Evolutionary conservation across 2,329 filamentous ascomycete species (phyloP).

Genomic region (Teratosphaeria epicoccoides): DNA sequence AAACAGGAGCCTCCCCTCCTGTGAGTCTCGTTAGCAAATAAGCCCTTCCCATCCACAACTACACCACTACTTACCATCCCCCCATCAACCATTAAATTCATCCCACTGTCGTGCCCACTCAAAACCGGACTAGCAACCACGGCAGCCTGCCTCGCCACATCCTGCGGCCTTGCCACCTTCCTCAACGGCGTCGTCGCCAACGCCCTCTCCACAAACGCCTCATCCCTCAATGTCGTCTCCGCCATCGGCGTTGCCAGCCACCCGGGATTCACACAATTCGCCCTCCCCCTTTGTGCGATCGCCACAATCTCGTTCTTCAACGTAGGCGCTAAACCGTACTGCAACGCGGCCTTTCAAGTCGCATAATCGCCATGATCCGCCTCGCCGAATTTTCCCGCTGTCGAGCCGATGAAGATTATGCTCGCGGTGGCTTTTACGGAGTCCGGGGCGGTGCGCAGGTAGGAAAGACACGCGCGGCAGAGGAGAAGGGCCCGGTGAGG

Average conservation of each 20-base stretch:
- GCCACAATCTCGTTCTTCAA: constrained; percentile 25
- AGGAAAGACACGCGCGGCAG: constrained; percentile 16
- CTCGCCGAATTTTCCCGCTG: constrained; percentile 26
- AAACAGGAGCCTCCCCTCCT: constrained; percentile 17
- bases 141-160: constrained; percentile 21
- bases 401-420: constrained; percentile 25
- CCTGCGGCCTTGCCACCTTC: constrained; percentile 19
- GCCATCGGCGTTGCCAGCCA: constrained; percentile 22
- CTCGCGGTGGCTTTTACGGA: constrained; percentile 14
- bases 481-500: constrained; percentile 23
- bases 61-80: constrained; percentile 14
- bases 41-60: not conserved
- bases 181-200: constrained; percentile 23
- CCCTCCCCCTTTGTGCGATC: constrained; percentile 17
- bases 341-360: constrained; percentile 19
- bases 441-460: constrained; percentile 12
- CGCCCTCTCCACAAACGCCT: constrained; percentile 19
- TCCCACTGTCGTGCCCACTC: constrained; percentile 21
- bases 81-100: constrained; percentile 18
- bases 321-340: constrained; percentile 22
- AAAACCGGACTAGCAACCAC: constrained; percentile 18
- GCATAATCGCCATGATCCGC: constrained; percentile 23
- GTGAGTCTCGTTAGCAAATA: not conserved
- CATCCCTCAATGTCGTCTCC: constrained; percentile 17
- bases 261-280: constrained; percentile 21